A percentile compares a stretch with the other conserved stretches of the same genome.
Evolutionary conservation across 2,329 filamentous ascomycete species (phyloP).

Genomic region (Verticillium albo-atrum): DNA sequence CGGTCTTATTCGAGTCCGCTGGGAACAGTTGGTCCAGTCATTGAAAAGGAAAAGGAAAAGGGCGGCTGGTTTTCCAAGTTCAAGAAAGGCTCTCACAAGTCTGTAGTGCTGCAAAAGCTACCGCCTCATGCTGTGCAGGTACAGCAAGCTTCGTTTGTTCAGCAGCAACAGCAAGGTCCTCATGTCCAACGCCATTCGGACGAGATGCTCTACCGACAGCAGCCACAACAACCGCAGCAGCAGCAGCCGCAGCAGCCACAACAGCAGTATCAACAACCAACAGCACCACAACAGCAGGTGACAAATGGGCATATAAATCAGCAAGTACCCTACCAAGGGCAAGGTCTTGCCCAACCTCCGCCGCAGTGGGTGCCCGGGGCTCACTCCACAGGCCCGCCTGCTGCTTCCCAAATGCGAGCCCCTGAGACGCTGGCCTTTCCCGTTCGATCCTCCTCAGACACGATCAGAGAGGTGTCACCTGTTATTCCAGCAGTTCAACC

Average conservation of each 20-base stretch:
- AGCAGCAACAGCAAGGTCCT: not conserved
- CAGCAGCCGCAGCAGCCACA: too few relatives aligned
- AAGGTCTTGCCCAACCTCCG: not conserved
- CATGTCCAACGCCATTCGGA: not conserved
- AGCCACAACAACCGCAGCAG: too few relatives aligned
- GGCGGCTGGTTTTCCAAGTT: slow-evolving; percentile 13
- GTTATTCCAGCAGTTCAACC: not conserved
- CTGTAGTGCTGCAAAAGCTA: slow-evolving; percentile 6
- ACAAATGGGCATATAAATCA: not conserved
- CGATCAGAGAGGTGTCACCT: not conserved
- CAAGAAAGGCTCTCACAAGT: slow-evolving; percentile 6
- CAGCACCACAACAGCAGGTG: not conserved
- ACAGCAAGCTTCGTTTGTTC: not conserved
- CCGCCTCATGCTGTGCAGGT: not conserved
- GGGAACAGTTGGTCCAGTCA: not conserved
- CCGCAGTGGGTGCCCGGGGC: not conserved
- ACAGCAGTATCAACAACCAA: too few relatives aligned
- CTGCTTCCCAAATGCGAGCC: not conserved
- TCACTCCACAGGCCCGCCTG: not conserved
- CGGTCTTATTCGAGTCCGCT: not conserved
- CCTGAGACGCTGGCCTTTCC: not conserved
- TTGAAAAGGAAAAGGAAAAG: slow-evolving; percentile 8
- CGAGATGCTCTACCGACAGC: not conserved
- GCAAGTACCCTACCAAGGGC: not conserved
- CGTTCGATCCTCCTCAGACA: not conserved